Conservation (phyloP, 257 asterid species). For the Gentiana dahurica region DNA sequence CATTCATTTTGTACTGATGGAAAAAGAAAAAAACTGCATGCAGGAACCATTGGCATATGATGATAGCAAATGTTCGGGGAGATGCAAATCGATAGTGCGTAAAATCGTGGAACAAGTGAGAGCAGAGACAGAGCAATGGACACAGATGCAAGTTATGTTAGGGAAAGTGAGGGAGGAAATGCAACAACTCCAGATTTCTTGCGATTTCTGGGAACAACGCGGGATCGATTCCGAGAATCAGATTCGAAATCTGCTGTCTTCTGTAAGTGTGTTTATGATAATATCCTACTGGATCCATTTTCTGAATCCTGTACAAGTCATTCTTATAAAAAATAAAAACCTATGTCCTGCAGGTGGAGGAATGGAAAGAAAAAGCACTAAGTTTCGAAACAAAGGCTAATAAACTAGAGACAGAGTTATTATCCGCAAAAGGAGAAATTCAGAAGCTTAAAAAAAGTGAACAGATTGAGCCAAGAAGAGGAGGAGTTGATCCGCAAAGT, state of each 20-base stretch:
- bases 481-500: conserved; percentile 3
- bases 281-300: neutral
- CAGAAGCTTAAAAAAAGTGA: conserved; percentile 14
- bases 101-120: conserved; percentile 77
- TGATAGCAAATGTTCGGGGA: conserved; percentile 63
- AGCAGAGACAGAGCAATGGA: conserved; percentile 90
- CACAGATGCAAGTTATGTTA: conserved; percentile 91
- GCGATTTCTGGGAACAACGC: conserved; percentile 69
- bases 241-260: conserved; percentile 34
- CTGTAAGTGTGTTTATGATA: conserved; percentile 28
- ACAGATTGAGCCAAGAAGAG: conserved; percentile 5
- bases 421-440: conserved; percentile 25
- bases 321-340: neutral
- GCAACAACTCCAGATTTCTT: conserved; percentile 66
- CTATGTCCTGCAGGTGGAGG: conserved; percentile 38
- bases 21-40: neutral
- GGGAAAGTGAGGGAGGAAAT: conserved; percentile 64
- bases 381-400: conserved; percentile 37
- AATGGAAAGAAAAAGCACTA: conserved; percentile 58
- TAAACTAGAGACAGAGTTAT: conserved; percentile 29
- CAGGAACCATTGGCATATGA: conserved; percentile 36
- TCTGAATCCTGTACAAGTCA: neutral
- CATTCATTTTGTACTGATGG: too few species aligned
- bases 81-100: conserved; percentile 57
- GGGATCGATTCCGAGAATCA: conserved; percentile 34